Evolutionary conservation across 495 filamentous ascomycete species (phyloP), one percentile per base, ranked within the genome.

Genomic region (Daldinia loculata): DNA sequence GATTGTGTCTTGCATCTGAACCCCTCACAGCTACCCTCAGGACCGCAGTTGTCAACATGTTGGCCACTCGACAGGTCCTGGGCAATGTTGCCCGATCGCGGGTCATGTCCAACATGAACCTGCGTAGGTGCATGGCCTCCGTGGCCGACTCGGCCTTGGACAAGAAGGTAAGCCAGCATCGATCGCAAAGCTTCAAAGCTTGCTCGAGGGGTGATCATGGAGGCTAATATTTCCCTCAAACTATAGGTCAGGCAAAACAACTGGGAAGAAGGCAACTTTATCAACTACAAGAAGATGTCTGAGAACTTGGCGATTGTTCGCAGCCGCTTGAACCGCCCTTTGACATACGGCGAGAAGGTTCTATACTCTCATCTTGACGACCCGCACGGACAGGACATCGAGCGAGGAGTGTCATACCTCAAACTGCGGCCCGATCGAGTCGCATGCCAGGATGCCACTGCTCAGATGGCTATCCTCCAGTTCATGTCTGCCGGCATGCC

Each of bases 401-500:
- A 98, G 89, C 92, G 95, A 77, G 95, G 95, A 73, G 89, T 88
- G 68, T 97, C 93, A 61, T 98, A 99, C 85, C 90, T 99, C 63
- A 96, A 92, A 83, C 89, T 99, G 67, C 92, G 95, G 60, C 96
- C 96, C 48, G 95, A 99, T 80, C 92, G 95, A 82, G 96, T 99
- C 75, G 96, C 96, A 84, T 98, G 95, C 87, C 95, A 99, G 87
- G 95, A 99, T 89, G 95, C 95, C 74, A 99, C 96, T 29, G 95
- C 95, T 67, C 95, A 99, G 89, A 99, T 98, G 96, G 95, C 95
- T 72, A 97, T 99, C 77, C 88, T 99, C 55, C 95, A 99, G 86
- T 99, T 99, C 87, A 99, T 99, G 94, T 97, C 93, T 56, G 95
- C 96, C 69, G 94, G 94, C 79, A 93, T 99, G 91, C 91, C 92